A percentile compares a stretch with the other conserved stretches of the same genome.
Conservation (phyloP, 1,284 basidiomycete genomes). For the Pseudozyma tsukubaensis region DNA sequence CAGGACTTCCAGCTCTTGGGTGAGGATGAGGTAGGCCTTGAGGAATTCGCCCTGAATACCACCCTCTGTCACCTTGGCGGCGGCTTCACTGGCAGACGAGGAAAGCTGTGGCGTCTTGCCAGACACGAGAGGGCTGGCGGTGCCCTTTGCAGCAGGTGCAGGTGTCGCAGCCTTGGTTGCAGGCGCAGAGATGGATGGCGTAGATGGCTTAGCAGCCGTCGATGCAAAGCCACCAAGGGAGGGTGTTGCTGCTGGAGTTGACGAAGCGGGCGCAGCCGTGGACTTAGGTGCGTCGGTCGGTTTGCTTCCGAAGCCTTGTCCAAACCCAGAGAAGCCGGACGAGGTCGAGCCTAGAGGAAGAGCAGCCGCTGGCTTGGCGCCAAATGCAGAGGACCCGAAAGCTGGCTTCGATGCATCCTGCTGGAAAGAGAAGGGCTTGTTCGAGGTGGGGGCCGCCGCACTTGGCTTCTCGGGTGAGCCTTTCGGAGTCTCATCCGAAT, state of each 20-base stretch:
- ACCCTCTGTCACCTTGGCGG: slow-evolving; percentile 56
- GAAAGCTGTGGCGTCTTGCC: slow-evolving; percentile 37
- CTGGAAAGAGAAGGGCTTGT: slow-evolving; percentile 31
- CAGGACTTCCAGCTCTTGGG: slow-evolving; percentile 67
- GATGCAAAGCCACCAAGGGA: slow-evolving; percentile 13
- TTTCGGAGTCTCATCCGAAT: slow-evolving; percentile 33
- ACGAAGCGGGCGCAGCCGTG: slow-evolving; percentile 2
- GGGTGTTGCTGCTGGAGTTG: slow-evolving; percentile 6
- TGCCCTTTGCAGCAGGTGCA: slow-evolving; percentile 4
- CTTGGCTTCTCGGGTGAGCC: slow-evolving; percentile 34
- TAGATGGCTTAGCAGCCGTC: slow-evolving; percentile 12
- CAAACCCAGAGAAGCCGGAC: slow-evolving; percentile 22
- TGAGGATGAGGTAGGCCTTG: slow-evolving; percentile 68
- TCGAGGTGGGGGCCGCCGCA: slow-evolving; percentile 12
- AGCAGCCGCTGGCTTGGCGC: slow-evolving; percentile 15
- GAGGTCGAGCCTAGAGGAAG: slow-evolving; percentile 12
- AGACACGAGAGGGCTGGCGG: slow-evolving; percentile 17
- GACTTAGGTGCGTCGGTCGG: slow-evolving; percentile 5
- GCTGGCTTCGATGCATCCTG: slow-evolving; percentile 21
- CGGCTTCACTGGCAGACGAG: slow-evolving; percentile 17
- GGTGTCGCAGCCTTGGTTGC: slow-evolving; percentile 5
- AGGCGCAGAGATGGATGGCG: slow-evolving; percentile 8
- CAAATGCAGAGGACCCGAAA: slow-evolving; percentile 9
- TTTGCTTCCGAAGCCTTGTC: slow-evolving; percentile 7
- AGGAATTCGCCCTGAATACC: slow-evolving; percentile 63